Base-by-base conservation (phyloP, 2,329 filamentous ascomycete species). In the Apiospora koreana region DNA sequence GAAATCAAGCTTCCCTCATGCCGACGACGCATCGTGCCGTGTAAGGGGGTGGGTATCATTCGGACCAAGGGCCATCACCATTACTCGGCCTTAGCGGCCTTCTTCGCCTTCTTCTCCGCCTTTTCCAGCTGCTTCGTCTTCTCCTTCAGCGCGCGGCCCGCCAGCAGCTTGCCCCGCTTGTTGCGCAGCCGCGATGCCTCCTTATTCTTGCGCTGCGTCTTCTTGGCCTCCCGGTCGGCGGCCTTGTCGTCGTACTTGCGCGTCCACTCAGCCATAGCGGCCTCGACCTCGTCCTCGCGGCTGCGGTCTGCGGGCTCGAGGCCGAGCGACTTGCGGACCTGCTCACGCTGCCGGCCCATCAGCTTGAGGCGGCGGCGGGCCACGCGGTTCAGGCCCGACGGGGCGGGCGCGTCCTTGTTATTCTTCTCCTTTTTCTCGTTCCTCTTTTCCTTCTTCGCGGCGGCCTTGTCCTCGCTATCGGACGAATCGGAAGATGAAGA, bases 321-420 rank as follows among this genome's bases (percentile, higher is more conserved):
- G 42, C 76, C 76, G 10, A 77, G 67, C 41, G 71, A 69, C 69
- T 76, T 76, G 68, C 72, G 75, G 67, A 80, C 73, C 23, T 28
- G 42, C 50, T 73, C 68, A 54, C 75, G 77, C 67, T 78, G 74
- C 58, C 65, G 67, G 43, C 76, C 77, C 38, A 81, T 78, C 42
- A 80, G 62, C 35, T 70, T 70, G 35, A 76, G 69, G 8, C 77
- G 77, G 21, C 79, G 76, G 25, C 50, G 50, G 25, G 50, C 50
- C 7, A 18, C 14, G 16, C 77, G 75, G 70, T 78, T 79, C 65
- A 76, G 73, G 0, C 73, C 75, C 28, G 68, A 73, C 7, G 74
- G 72, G 2, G 69, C 41, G 25, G 28, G 16, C 18, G 31, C 16
- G 25, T 58, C 31, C 2, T 35, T 14, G 50, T 31, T 43, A 3